Base-by-base conservation (phyloP, 495 filamentous ascomycete species). In the Hamigera avellanea region DNA sequence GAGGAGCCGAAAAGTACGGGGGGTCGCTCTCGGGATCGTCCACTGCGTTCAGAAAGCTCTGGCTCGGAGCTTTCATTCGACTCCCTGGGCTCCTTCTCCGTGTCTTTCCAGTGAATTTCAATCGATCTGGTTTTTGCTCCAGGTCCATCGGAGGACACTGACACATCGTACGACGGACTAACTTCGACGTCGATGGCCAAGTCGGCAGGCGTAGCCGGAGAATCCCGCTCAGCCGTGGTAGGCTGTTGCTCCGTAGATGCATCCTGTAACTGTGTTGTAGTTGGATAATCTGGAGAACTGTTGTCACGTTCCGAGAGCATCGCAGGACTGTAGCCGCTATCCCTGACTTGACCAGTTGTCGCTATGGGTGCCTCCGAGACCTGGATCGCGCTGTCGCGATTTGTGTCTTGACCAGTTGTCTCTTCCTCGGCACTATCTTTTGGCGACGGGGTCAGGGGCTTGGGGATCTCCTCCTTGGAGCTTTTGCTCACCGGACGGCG, bases 1-100 rank as follows among this genome's bases (percentile, higher is more conserved):
- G 73, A 70, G 9, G 71, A 67, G 23, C 63, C 48, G 42, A 78
- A 75, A 2, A 78, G 56, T 17, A 64, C 52, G 14, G 73, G 72
- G 3, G 69, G 63, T 29, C 64, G 58, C 31, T 74, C 71, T 41
- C 72, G 21, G 9, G 21, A 23, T 23, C 21, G 21, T 23, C 52
- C 48, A 15, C 18, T 14, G 6, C 32, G 25, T 13, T 19, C 26
- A 16, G 52, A 32, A 10, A 44, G 43, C 2, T 49, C 46, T 30
- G 42, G 50, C 13, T 45, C 46, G 16, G 15, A 6, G 5, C 13
- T 18, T 8, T 17, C 36, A 6, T 26, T 33, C 14, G 37, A 37
- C 35, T 38, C 36, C 25, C 42, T 32, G 4, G 8, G 3, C 21
- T 14, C 21, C 6, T 31, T 39, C 4, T 45, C 32, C 12, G 27